phyloP scores from a whole-genome alignment of 345 rosid genomes.

The Mallotus nudiflorus region DNA sequence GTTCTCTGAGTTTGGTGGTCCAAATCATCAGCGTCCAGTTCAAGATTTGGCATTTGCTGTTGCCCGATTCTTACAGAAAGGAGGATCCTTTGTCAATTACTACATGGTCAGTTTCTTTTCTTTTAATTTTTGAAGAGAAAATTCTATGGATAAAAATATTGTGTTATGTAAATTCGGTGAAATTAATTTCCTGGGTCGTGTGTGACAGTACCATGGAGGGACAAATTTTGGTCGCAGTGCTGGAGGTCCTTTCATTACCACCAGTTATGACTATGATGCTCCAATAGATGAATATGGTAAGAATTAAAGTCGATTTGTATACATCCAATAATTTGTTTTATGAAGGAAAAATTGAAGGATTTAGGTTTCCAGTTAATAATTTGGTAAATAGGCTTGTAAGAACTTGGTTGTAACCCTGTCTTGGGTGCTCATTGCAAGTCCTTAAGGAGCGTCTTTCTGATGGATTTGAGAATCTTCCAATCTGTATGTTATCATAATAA shows the following conservation, averaged over 20 bases:
- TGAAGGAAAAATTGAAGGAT: not conserved
- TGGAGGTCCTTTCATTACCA: slow-evolving; percentile 96
- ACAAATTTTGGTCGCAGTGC: slow-evolving; percentile 98
- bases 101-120: slow-evolving; percentile 66
- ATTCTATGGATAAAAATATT: not conserved
- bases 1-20: slow-evolving; percentile 96
- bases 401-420: not conserved
- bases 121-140: not conserved
- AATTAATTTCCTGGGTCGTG: slow-evolving; percentile 22
- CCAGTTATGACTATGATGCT: slow-evolving; percentile 98
- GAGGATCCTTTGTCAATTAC: slow-evolving; percentile 94
- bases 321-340: not conserved
- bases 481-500: not conserved
- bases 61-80: slow-evolving; percentile 93
- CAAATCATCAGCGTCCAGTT: slow-evolving; percentile 89
- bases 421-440: not conserved
- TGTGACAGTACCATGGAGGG: slow-evolving; percentile 93
- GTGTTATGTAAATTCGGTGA: not conserved
- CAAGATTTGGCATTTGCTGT: slow-evolving; percentile 97
- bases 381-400: not conserved
- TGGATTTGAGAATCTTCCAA: not conserved
- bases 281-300: slow-evolving; percentile 98
- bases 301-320: slow-evolving; percentile 11
- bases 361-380: not conserved
- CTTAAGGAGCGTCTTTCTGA: not conserved